Conservation (phyloP, 352 stramenopile species). For the Phytophthora ohioensis region DNA sequence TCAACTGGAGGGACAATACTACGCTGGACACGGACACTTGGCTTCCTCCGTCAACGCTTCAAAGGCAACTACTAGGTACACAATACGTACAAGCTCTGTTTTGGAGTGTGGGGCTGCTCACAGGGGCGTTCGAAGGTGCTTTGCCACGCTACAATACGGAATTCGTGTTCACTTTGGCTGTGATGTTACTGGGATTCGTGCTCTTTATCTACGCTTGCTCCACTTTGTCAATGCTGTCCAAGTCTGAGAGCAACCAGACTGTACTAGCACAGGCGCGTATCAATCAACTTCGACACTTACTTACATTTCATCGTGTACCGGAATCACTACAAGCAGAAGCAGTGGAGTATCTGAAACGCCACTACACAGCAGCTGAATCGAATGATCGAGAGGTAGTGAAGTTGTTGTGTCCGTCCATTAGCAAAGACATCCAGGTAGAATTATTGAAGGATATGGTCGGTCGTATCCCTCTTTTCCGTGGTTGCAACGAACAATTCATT, state of each 20-base stretch:
- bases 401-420: constrained; percentile 76
- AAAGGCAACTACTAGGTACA: constrained; percentile 3
- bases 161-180: constrained; percentile 58
- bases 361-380: constrained; percentile 74
- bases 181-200: constrained; percentile 56
- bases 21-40: constrained; percentile 16
- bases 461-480: constrained; percentile 70
- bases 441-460: constrained; percentile 66
- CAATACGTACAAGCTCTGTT: constrained; percentile 55
- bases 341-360: constrained; percentile 67
- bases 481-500: constrained; percentile 70
- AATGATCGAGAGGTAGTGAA: constrained; percentile 71
- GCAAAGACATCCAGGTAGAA: constrained; percentile 78
- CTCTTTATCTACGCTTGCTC: constrained; percentile 72
- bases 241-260: constrained; percentile 62
- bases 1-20: constrained; percentile 28
- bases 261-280: constrained; percentile 58
- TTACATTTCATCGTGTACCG: constrained; percentile 73
- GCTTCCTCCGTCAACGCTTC: constrained; percentile 22
- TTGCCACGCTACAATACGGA: constrained; percentile 44
- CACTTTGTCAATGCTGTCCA: constrained; percentile 75
- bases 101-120: constrained; percentile 67
- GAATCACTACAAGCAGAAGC: constrained; percentile 56
- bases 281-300: constrained; percentile 70
- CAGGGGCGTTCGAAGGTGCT: constrained; percentile 59